Percentiles rank a stretch among this genome's conserved stretches.
Conservation (phyloP, 1,284 basidiomycete species). For the Hemileia vastatrix region DNA sequence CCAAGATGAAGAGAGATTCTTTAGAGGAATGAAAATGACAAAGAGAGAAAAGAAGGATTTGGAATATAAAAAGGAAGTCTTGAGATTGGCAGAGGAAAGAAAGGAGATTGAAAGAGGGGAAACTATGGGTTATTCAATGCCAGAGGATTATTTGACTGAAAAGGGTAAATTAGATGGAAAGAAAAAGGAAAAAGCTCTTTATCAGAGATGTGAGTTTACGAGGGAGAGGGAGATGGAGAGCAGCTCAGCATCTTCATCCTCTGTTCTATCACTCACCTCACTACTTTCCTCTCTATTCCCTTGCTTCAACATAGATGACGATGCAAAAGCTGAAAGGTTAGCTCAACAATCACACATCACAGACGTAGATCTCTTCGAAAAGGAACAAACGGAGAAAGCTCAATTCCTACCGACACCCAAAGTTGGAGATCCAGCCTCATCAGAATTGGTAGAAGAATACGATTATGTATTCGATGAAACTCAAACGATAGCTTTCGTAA, state of each 20-base stretch:
- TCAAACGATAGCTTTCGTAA: constrained; percentile 90
- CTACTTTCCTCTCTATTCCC: background rate
- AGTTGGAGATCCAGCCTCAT: constrained; percentile 69
- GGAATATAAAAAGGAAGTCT: constrained; percentile 82
- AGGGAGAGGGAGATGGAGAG: too few species aligned
- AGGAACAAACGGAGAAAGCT: constrained; percentile 76
- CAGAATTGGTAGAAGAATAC: constrained; percentile 69
- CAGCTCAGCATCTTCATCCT: background rate
- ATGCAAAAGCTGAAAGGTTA: constrained; percentile 56
- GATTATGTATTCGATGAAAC: constrained; percentile 98
- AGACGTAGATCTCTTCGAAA: constrained; percentile 81
- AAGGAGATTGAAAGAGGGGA: constrained; percentile 84
- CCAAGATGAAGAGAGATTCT: constrained; percentile 77
- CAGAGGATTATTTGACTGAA: constrained; percentile 81
- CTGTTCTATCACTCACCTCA: background rate
- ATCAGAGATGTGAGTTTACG: constrained; percentile 86
- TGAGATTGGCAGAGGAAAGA: constrained; percentile 83
- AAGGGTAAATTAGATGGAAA: constrained; percentile 95
- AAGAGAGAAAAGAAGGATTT: constrained; percentile 70
- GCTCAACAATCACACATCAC: constrained; percentile 89
- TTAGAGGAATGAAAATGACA: constrained; percentile 76
- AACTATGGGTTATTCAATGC: constrained; percentile 72
- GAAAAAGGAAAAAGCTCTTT: constrained; percentile 84
- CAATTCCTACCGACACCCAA: too few species aligned
- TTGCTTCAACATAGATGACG: too few species aligned